phyloP scores from a whole-genome alignment of 129 eudicot genomes.

The Solidago caesia region DNA sequence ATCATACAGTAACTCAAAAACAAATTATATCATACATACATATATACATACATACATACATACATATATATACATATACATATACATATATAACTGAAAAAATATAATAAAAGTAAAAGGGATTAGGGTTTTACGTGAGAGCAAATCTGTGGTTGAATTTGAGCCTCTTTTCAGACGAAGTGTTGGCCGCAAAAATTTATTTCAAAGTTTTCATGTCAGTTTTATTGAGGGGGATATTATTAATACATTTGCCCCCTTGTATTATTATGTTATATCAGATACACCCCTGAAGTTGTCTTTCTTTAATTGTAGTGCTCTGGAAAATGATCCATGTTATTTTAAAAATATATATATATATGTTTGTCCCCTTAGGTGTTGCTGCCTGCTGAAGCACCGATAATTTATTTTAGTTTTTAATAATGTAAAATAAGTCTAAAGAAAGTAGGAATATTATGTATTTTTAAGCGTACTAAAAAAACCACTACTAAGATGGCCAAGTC shows the following conservation, averaged over 20 bases:
- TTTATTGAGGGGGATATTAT: neutral
- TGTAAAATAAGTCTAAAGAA: too few relatives aligned
- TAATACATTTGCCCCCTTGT: slow-evolving; percentile 9
- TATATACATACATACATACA: neutral
- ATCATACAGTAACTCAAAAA: too few relatives aligned
- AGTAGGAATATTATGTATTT: too few relatives aligned
- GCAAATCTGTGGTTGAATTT: slow-evolving; percentile 33
- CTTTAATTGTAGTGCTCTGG: too few relatives aligned
- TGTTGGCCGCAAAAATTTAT: slow-evolving; percentile 34
- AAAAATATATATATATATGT: too few relatives aligned
- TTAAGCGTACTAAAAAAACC: too few relatives aligned
- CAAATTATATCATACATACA: too few relatives aligned
- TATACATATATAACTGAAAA: neutral
- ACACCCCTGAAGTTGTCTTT: neutral
- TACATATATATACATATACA: neutral
- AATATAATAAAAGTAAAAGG: neutral
- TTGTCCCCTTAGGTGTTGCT: too few relatives aligned
- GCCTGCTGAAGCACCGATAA: too few relatives aligned
- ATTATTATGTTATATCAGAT: neutral
- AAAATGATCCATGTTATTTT: too few relatives aligned
- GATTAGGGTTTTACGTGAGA: slow-evolving; percentile 39
- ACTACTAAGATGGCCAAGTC: too few relatives aligned
- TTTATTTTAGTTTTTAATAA: too few relatives aligned
- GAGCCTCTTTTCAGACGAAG: slow-evolving; percentile 16
- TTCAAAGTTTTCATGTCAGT: slow-evolving; percentile 9